Percentiles rank a stretch among this genome's conserved stretches.
Evolutionary conservation across 2,329 filamentous ascomycete genomes (phyloP).

Genomic region (Aureobasidium sp.): DNA sequence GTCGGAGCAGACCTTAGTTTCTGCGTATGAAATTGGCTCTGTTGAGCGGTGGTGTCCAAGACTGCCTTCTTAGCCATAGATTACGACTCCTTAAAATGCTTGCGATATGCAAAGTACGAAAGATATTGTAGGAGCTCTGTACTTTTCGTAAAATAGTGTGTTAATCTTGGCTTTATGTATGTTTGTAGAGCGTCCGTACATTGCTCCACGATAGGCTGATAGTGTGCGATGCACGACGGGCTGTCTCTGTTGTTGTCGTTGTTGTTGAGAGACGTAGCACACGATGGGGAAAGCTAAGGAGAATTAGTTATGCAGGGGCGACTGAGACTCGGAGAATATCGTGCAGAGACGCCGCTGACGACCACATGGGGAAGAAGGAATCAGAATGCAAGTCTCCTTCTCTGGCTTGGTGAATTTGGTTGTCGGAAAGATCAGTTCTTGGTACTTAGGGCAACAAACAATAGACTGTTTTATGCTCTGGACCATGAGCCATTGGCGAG

Average conservation of each 20-base stretch:
- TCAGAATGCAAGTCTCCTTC: not conserved
- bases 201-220: no score
- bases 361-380: not conserved
- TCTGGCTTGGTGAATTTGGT: not conserved
- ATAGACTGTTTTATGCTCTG: not conserved
- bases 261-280: not conserved
- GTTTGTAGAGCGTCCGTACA: not conserved
- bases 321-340: not conserved
- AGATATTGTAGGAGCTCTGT: no score
- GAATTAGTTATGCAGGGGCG: slow-evolving; percentile 2
- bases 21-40: not conserved
- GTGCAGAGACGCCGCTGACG: not conserved
- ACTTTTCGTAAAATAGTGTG: no score
- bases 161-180: not conserved
- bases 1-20: not conserved
- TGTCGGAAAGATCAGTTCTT: not conserved
- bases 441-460: not conserved
- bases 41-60: not conserved
- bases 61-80: no score
- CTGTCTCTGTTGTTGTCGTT: not conserved
- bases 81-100: no score
- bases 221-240: not conserved
- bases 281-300: slow-evolving; percentile 6
- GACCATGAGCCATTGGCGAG: not conserved
- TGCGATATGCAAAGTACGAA: no score